Evolutionary conservation across 192 early-diverging fungal genomes (phyloP), one percentile per base, ranked within the genome.

Genomic region (Backusella liffmaniae): DNA sequence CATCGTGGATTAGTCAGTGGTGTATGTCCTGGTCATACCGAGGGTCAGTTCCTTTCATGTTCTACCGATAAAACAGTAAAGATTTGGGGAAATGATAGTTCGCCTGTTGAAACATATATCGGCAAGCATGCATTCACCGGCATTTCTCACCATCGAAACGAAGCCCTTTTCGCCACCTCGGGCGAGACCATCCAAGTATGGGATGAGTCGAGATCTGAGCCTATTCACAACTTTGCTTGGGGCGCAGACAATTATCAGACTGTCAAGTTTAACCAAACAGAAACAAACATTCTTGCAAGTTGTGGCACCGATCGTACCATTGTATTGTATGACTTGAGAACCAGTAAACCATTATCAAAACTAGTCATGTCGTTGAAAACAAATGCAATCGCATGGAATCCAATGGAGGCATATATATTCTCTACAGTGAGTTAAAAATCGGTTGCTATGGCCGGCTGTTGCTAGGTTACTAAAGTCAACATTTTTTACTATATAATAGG

Each of bases 321-420:
- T 73, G 93, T 94, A 41, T 81, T 99, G 21, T 99, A 99, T 80
- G 98, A 99, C 79, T 83, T 98, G 74, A 87, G 98, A 73, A 96
- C 96, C 2, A 93, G 82, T 80, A 90, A 91, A 39, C 95, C 98
- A 1, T 84, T 99, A 49, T 86, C 91, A 30, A 99, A 99, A 82
- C 78, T 92, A 32, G 82, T 96, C 73, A 87, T 97, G 89, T 85
- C 89, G 56, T 84, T 92, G 67, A 76, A 90, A 72, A 95, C 96
- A 30, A 99, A 99, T 81, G 95, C 98, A 10, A 95, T 99, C 66
- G 85, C 94, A 18, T 99, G 98, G 98, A 99, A 99, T 81, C 98
- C 98, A 5, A 98, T 99, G 96, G 96, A 98, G 80, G 96, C 98
- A 5, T 97, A 94, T 82, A 96, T 92, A 77, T 99, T 99, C 86